Evolutionary conservation across 148 eudicot genomes (phyloP).

Genomic region (Hydrangea macrophylla): DNA sequence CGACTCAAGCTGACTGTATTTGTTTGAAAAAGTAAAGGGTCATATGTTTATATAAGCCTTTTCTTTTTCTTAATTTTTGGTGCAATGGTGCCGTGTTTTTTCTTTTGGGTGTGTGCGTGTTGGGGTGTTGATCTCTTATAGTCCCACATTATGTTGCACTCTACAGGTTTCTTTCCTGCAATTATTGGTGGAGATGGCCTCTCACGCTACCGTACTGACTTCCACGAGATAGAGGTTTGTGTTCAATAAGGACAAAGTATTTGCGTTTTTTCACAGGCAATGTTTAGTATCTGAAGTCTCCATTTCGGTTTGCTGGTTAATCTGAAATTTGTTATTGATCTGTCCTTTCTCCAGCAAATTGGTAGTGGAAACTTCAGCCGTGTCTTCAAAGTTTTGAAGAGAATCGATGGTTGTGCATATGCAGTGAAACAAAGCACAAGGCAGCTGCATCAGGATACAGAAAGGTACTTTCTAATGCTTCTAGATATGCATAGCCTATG

Average conservation of each 20-base stretch:
- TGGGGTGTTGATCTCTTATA: background rate
- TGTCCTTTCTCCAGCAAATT: conserved; percentile 58
- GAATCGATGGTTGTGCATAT: conserved; percentile 90
- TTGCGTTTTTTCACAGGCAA: background rate
- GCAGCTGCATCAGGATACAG: conserved; percentile 62
- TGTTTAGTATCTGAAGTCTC: background rate
- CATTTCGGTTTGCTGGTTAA: background rate
- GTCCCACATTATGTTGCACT: conserved; percentile 6
- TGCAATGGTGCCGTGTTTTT: too few relatives aligned
- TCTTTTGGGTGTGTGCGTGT: too few relatives aligned
- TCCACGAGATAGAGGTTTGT: conserved; percentile 82
- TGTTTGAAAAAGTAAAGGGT: background rate
- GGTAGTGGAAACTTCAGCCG: conserved; percentile 85
- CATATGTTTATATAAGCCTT: background rate
- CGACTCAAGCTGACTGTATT: background rate
- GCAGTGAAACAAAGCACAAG: conserved; percentile 77
- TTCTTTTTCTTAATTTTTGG: too few relatives aligned
- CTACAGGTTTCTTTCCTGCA: conserved; percentile 48
- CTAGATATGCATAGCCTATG: background rate
- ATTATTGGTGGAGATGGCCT: conserved; percentile 55
- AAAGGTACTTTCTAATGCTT: conserved; percentile 48
- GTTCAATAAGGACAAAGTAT: background rate
- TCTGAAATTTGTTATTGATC: conserved; percentile 7
- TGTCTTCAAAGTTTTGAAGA: conserved; percentile 76
- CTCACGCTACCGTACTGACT: conserved; percentile 75